A percentile compares a stretch with the other conserved stretches of the same genome.
phyloP scores from a whole-genome alignment of 1,139 yeast species.

The Yamadazyma membranifaciens region DNA sequence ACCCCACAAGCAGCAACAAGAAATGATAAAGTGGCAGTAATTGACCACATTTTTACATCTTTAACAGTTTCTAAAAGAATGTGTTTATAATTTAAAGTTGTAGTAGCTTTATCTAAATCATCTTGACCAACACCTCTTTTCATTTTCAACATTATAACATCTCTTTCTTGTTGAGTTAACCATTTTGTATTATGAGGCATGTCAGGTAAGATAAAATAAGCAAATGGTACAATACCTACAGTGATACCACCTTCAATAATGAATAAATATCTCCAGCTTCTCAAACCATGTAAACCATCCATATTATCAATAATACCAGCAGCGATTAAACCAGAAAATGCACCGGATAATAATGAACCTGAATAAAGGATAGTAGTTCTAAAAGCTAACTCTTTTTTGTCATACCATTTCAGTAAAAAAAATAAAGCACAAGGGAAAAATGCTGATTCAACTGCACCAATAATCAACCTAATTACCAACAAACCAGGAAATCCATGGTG shows the following conservation, averaged over 20 bases:
- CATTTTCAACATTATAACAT: conserved; percentile 46
- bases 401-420: conserved; percentile 50
- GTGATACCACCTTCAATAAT: conserved; percentile 75
- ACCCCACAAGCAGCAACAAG: conserved; percentile 59
- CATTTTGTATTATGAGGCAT: conserved; percentile 59
- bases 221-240: conserved; percentile 51
- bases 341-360: conserved; percentile 74
- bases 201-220: conserved; percentile 68
- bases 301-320: conserved; percentile 41
- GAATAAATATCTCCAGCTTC: conserved; percentile 73
- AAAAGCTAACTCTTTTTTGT: conserved; percentile 45
- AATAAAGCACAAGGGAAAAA: conserved; percentile 54
- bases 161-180: conserved; percentile 48
- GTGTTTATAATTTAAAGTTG: conserved; percentile 32
- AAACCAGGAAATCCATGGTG: conserved; percentile 39
- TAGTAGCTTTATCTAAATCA: conserved; percentile 37
- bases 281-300: conserved; percentile 37
- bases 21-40: conserved; percentile 46
- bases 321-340: conserved; percentile 73
- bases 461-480: conserved; percentile 45
- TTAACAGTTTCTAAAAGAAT: conserved; percentile 40
- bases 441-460: conserved; percentile 61
- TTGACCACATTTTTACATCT: conserved; percentile 47
- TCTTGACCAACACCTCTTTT: conserved; percentile 39
- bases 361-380: conserved; percentile 60